A percentile compares a stretch with the other conserved stretches of the same genome.
phyloP scores from a whole-genome alignment of 768 basidiomycete species.

The Mrakia blollopis region DNA sequence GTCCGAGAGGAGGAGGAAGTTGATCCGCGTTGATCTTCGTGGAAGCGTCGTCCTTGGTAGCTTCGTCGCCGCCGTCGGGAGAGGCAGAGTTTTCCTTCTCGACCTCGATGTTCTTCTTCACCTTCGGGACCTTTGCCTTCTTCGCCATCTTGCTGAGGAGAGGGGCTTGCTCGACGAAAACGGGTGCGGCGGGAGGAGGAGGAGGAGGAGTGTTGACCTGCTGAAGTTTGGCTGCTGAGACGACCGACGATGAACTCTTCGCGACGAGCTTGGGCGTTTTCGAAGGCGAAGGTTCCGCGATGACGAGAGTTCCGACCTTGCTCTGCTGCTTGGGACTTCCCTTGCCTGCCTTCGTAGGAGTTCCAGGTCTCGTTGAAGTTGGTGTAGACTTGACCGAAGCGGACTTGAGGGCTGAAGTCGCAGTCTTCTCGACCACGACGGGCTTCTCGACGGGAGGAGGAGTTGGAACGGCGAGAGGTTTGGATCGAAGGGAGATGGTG shows the following conservation, averaged over 20 bases:
- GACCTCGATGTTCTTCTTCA: background rate
- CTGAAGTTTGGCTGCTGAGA: background rate
- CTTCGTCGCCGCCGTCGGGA: slow-evolving; percentile 16
- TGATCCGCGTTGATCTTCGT: slow-evolving; percentile 16
- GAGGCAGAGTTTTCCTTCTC: slow-evolving; percentile 15
- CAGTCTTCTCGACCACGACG: background rate
- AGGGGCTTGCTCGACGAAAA: slow-evolving; percentile 31
- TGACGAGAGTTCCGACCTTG: background rate
- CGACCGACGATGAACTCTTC: background rate
- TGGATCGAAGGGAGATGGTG: slow-evolving; percentile 10
- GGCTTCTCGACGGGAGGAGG: background rate
- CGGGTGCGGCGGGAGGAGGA: background rate
- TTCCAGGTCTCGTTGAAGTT: background rate
- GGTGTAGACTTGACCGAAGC: slow-evolving; percentile 38
- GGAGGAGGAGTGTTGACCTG: background rate
- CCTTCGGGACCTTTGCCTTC: slow-evolving; percentile 35
- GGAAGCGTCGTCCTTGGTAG: background rate
- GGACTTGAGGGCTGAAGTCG: slow-evolving; percentile 41
- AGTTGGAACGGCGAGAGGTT: background rate
- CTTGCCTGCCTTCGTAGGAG: background rate
- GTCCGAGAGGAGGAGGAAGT: slow-evolving; percentile 52
- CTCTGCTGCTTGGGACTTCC: background rate
- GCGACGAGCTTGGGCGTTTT: background rate
- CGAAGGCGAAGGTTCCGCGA: background rate
- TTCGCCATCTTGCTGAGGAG: slow-evolving; percentile 35